These are phyloP conservation scores for Globisporangium parvum DNA, from an alignment of 352 stramenopile genomes.

Conservation along the genomic window DNA sequence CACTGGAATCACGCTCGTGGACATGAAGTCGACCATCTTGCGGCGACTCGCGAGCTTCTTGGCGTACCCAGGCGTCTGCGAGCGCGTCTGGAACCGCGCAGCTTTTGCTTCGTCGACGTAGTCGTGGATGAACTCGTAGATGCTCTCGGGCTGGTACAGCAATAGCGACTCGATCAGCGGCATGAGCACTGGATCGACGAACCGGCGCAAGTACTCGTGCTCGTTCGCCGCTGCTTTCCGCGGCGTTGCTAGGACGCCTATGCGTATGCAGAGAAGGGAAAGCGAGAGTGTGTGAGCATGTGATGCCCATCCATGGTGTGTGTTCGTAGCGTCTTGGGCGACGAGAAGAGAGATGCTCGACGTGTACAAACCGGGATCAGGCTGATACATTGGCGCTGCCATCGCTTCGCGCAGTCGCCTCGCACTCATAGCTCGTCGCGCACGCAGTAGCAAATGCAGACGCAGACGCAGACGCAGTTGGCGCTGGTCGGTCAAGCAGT, in stretches of 20 bases:
- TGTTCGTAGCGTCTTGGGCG: too few species aligned
- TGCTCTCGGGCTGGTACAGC: constrained; percentile 69
- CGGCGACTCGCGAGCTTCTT: constrained; percentile 65
- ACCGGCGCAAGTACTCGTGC: constrained; percentile 74
- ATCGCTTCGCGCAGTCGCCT: constrained; percentile 29
- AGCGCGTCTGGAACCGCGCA: constrained; percentile 25
- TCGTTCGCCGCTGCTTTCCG: constrained; percentile 40
- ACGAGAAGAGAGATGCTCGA: neutral
- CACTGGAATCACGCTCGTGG: constrained; percentile 72
- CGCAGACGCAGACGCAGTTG: too few species aligned
- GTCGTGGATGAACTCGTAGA: constrained; percentile 81
- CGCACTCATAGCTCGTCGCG: constrained; percentile 20
- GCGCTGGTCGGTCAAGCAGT: too few species aligned
- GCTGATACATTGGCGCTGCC: constrained; percentile 9
- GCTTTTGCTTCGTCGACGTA: constrained; percentile 61
- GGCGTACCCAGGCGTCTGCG: constrained; percentile 33
- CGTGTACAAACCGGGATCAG: neutral
- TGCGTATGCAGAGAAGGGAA: too few species aligned
- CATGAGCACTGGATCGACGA: constrained; percentile 78
- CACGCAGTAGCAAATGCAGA: too few species aligned
- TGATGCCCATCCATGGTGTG: neutral
- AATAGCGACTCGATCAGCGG: constrained; percentile 73
- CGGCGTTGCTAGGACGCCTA: neutral
- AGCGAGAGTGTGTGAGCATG: neutral
- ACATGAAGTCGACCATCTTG: constrained; percentile 85